Evolutionary conservation across 306 rosid genomes (phyloP).

Genomic region (Prinsepia uniflora): DNA sequence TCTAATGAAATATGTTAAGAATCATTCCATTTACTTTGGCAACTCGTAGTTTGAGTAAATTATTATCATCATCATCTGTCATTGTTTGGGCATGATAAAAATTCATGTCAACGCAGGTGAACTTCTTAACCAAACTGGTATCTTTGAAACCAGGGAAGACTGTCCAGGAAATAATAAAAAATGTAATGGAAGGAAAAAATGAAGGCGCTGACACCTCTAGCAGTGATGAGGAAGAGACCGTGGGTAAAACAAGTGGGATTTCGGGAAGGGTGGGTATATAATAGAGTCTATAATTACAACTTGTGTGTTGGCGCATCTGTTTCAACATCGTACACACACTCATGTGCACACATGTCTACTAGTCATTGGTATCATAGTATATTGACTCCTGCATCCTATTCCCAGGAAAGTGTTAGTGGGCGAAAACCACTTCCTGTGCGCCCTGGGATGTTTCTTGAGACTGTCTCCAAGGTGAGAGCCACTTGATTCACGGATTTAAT

Average conservation of each 20-base stretch:
- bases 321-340: not conserved
- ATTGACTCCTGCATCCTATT: slow-evolving; percentile 21
- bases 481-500: slow-evolving; percentile 1
- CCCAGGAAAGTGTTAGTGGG: slow-evolving; percentile 63
- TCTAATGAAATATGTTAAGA: not conserved
- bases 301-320: not conserved
- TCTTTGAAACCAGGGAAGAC: slow-evolving; percentile 84
- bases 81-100: slow-evolving; percentile 18
- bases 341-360: not conserved
- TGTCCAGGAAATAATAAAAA: slow-evolving; percentile 78
- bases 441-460: slow-evolving; percentile 98
- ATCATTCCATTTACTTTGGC: not conserved
- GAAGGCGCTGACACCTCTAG: slow-evolving; percentile 66
- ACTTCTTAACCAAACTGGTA: slow-evolving; percentile 79
- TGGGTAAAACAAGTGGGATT: slow-evolving; percentile 40
- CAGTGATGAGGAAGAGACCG: slow-evolving; percentile 32
- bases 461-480: slow-evolving; percentile 72
- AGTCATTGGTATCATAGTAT: not conserved
- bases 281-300: slow-evolving; percentile 11
- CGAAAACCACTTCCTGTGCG: slow-evolving; percentile 76
- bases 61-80: not conserved
- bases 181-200: slow-evolving; percentile 89
- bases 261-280: slow-evolving; percentile 69
- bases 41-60: not conserved
- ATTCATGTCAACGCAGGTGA: slow-evolving; percentile 55